Conservation (phyloP, 2,329 filamentous ascomycete species). For the Penicillium sp. region DNA sequence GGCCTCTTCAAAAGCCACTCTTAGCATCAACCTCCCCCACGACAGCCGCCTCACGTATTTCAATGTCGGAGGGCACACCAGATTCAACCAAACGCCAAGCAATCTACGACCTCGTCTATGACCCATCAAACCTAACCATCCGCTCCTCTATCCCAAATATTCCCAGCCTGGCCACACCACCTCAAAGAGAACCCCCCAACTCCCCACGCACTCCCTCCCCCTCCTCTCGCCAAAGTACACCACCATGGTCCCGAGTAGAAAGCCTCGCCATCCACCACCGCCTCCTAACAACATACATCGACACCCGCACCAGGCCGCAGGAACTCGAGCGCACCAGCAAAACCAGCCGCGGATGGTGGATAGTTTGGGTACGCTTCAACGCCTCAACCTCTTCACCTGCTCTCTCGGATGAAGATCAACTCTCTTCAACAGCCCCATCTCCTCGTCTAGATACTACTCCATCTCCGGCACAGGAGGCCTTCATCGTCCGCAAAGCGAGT, state of each 20-base stretch:
- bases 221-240: slow-evolving; percentile 48
- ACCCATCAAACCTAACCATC: slow-evolving; percentile 54
- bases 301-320: slow-evolving; percentile 44
- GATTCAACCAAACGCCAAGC: slow-evolving; percentile 37
- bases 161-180: slow-evolving; percentile 48
- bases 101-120: slow-evolving; percentile 59
- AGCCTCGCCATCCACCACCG: slow-evolving; percentile 59
- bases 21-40: slow-evolving; percentile 44
- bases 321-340: slow-evolving; percentile 60
- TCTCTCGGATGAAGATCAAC: slow-evolving; percentile 1
- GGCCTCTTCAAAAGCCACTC: slow-evolving; percentile 46
- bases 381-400: slow-evolving; percentile 6
- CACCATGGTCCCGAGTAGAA: slow-evolving; percentile 53
- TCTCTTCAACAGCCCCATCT: slow-evolving; percentile 17
- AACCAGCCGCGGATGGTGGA: slow-evolving; percentile 62
- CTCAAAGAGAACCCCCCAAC: slow-evolving; percentile 9
- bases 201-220: slow-evolving; percentile 49
- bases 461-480: slow-evolving; percentile 37
- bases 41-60: slow-evolving; percentile 39
- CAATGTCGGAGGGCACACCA: slow-evolving; percentile 28
- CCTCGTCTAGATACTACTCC: slow-evolving; percentile 2
- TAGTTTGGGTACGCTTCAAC: slow-evolving; percentile 58
- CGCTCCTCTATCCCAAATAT: slow-evolving; percentile 63
- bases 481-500: slow-evolving; percentile 45
- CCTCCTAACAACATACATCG: slow-evolving; percentile 54